These are phyloP conservation scores for sunflower (Helianthus annuus) DNA, from an alignment of 129 eudicot genomes.

Conservation along the genomic window DNA sequence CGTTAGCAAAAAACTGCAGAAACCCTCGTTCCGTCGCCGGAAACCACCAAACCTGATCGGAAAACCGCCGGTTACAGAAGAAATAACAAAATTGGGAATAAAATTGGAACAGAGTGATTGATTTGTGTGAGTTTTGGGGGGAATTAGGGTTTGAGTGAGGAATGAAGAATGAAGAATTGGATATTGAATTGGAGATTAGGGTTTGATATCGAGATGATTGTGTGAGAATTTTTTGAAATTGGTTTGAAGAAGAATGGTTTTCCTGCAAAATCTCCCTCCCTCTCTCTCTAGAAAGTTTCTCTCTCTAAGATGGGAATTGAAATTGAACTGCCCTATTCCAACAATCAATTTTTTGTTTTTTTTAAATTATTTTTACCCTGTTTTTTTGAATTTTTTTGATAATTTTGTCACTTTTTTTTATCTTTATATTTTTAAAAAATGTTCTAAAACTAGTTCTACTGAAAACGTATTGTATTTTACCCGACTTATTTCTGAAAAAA, in stretches of 20 bases:
- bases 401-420: not conserved
- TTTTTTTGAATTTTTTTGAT: not conserved
- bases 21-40: conserved; percentile 13
- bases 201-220: too few relatives aligned
- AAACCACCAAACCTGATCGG: not conserved
- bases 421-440: too few relatives aligned
- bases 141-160: conserved; percentile 19
- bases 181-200: not conserved
- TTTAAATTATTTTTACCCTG: not conserved
- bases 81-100: not conserved
- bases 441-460: too few relatives aligned
- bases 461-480: too few relatives aligned
- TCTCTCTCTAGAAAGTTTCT: conserved; percentile 7
- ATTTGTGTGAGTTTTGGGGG: not conserved
- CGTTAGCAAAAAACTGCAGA: conserved; percentile 10
- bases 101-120: not conserved
- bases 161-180: not conserved
- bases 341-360: not conserved
- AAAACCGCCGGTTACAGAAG: conserved; percentile 1
- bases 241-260: conserved; percentile 24
- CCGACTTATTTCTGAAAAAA: too few relatives aligned
- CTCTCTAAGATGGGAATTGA: not conserved
- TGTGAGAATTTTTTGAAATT: conserved; percentile 4
- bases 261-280: conserved; percentile 38
- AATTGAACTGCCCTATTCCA: not conserved